Percentiles rank a stretch among this genome's conserved stretches.
Evolutionary conservation across 768 basidiomycete species (phyloP).

Genomic region (Lentinula guzmanii): DNA sequence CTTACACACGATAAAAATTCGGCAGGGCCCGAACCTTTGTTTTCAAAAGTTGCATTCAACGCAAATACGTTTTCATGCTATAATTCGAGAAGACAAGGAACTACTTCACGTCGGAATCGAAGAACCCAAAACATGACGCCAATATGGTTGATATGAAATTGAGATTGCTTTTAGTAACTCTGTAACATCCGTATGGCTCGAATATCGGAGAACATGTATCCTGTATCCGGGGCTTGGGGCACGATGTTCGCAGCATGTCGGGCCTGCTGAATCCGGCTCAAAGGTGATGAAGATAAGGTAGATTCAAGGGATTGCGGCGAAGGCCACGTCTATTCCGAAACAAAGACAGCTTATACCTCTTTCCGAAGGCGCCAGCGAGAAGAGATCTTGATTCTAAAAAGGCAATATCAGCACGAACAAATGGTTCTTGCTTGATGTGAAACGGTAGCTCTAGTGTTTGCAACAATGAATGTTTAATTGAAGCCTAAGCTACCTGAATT

Average conservation of each 20-base stretch:
- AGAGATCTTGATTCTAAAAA: conserved; percentile 7
- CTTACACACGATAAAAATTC: conserved; percentile 3
- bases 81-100: conserved; percentile 1
- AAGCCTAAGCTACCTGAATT: conserved; percentile 6
- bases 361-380: background rate
- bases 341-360: background rate
- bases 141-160: conserved; percentile 29
- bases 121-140: conserved; percentile 14
- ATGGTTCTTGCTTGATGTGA: background rate
- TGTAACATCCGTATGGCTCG: conserved; percentile 45
- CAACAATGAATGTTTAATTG: conserved; percentile 2
- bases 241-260: conserved; percentile 65
- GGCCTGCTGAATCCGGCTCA: conserved; percentile 50
- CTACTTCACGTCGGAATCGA: conserved; percentile 12
- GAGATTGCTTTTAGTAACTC: conserved; percentile 48
- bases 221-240: conserved; percentile 61
- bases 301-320: conserved; percentile 11
- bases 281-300: conserved; percentile 52
- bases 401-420: background rate
- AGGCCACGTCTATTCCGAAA: background rate
- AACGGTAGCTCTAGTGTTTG: background rate
- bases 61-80: conserved; percentile 4
- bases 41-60: conserved; percentile 9
- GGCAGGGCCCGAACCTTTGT: conserved; percentile 10
- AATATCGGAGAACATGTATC: conserved; percentile 38